Conservation (phyloP, 169 alveolate species). For the Miamiensis avidus region DNA sequence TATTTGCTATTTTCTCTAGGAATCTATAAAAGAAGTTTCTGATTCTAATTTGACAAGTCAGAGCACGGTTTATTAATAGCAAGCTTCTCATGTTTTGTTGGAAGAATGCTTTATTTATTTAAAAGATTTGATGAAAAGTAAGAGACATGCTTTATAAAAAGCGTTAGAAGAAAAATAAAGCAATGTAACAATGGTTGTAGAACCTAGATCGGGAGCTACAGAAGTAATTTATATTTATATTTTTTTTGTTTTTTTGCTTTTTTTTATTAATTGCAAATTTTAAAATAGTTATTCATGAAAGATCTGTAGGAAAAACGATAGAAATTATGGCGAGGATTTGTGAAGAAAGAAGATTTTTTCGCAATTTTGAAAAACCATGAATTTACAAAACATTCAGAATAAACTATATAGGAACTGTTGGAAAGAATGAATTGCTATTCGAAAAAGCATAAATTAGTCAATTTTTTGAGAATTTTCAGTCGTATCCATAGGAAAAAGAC, state of each 20-base stretch:
- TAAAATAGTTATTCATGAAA: not conserved
- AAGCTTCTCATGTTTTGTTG: not conserved
- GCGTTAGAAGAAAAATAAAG: not conserved
- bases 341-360: constrained; percentile 20
- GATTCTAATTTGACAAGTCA: too few species aligned
- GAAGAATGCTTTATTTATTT: constrained; percentile 19
- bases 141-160: constrained; percentile 1
- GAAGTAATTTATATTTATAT: not conserved
- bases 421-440: constrained; percentile 8
- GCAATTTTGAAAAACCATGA: constrained; percentile 5
- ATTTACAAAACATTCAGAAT: not conserved
- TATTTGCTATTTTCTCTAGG: too few species aligned
- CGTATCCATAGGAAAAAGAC: not conserved
- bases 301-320: not conserved
- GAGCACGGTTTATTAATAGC: not conserved
- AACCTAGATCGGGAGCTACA: not conserved
- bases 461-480: not conserved
- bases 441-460: constrained; percentile 9
- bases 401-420: not conserved
- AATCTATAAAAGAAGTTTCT: not conserved
- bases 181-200: not conserved
- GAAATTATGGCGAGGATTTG: constrained; percentile 12
- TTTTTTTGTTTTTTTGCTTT: too few species aligned
- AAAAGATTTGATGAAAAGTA: not conserved
- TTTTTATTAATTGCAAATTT: too few species aligned